These are phyloP conservation scores for Fusarium pilosicola DNA, from an alignment of 2,329 filamentous ascomycete genomes.

Conservation along the genomic window DNA sequence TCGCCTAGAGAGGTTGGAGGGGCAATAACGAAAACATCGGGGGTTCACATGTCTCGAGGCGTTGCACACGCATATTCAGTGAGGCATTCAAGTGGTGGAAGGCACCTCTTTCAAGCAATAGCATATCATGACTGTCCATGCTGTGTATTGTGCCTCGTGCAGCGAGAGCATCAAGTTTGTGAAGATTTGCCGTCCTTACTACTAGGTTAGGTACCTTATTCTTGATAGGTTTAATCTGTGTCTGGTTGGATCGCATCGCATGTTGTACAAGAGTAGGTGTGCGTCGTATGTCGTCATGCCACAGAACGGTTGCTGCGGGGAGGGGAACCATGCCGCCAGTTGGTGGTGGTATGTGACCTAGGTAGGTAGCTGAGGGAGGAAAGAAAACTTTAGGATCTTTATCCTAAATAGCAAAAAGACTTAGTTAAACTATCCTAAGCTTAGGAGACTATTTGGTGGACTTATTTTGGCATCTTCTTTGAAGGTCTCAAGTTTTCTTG, in stretches of 20 bases:
- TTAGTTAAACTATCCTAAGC: not conserved
- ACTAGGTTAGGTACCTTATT: not conserved
- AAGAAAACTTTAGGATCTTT: not conserved
- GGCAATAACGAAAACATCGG: not conserved
- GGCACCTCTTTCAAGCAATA: constrained; percentile 2
- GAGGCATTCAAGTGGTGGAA: not conserved
- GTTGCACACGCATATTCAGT: not conserved
- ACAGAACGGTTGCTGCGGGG: constrained; percentile 33
- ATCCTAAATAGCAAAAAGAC: not conserved
- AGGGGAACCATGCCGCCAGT: constrained; percentile 28
- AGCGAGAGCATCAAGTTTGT: not conserved
- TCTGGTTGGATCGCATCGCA: not conserved
- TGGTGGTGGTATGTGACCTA: constrained; percentile 22
- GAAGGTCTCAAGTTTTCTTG: not conserved
- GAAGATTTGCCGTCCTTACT: not conserved
- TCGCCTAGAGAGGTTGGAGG: constrained; percentile 2
- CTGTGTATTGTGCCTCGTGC: not conserved
- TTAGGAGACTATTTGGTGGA: not conserved
- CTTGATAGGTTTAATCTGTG: not conserved
- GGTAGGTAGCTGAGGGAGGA: not conserved
- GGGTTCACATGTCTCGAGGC: not conserved
- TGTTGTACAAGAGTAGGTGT: constrained; percentile 15
- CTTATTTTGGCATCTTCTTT: not conserved
- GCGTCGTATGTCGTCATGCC: constrained; percentile 42
- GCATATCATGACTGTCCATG: not conserved